These are phyloP conservation scores for Amanita pseudoporphyria DNA, from an alignment of 768 basidiomycete species.

Conservation along the genomic window DNA sequence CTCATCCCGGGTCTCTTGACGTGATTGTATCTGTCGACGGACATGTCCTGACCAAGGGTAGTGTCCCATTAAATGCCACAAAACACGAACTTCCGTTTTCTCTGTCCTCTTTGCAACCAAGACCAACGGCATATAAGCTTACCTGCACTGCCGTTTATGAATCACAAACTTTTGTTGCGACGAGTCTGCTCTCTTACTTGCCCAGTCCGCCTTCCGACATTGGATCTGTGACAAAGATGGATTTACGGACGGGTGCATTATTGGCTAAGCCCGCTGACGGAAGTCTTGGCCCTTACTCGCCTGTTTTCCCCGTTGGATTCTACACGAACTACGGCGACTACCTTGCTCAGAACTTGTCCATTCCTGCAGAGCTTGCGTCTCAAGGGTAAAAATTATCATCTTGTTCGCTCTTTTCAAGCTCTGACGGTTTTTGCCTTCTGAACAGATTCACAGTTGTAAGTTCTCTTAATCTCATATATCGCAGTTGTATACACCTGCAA, in stretches of 20 bases:
- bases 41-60: constrained; percentile 28
- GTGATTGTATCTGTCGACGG: constrained; percentile 41
- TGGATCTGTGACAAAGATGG: constrained; percentile 53
- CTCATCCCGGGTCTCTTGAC: constrained; percentile 18
- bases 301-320: constrained; percentile 67
- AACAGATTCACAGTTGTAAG: constrained; percentile 31
- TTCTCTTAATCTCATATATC: constrained; percentile 11
- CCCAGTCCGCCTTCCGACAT: constrained; percentile 36
- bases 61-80: constrained; percentile 41
- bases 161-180: constrained; percentile 34
- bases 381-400: constrained; percentile 37
- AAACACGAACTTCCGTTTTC: constrained; percentile 41
- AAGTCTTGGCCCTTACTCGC: constrained; percentile 35
- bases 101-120: constrained; percentile 34
- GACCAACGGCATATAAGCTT: constrained; percentile 25
- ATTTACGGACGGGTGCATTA: constrained; percentile 47
- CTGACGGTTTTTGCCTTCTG: not conserved
- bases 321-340: constrained; percentile 54
- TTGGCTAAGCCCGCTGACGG: constrained; percentile 43
- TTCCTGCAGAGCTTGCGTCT: constrained; percentile 45
- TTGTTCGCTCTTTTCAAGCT: not conserved
- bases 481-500: constrained; percentile 12
- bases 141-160: constrained; percentile 28
- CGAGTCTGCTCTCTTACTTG: constrained; percentile 36
- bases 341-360: constrained; percentile 39